Base-by-base conservation (phyloP, 805 yeast genomes). In the Pichia scutulata region DNA sequence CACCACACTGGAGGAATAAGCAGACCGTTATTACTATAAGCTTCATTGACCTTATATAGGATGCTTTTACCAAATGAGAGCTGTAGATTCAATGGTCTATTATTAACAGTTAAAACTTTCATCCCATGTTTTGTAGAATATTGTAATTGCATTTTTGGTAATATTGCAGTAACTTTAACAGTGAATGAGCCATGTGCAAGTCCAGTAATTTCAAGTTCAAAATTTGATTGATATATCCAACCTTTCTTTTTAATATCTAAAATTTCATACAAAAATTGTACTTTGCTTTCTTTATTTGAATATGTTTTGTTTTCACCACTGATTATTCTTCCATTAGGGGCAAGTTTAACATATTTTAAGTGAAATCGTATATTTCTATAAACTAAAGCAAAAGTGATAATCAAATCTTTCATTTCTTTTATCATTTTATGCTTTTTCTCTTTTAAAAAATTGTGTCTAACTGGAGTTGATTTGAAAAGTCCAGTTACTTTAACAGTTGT, bases 141-240 rank as follows among this genome's bases (percentile, higher is more conserved):
- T 16, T 58, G 57, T 6, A 67, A 67, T n/a, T 58, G 54, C 67
- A 64, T 65, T 21, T 50, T 63, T 2, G 76, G 76, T 10, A 72
- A 48, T 14, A 68, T 52, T 2, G 59, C 52, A 12, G 55, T 50
- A 0, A 65, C 28, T 9, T 39, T 44, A 3, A 55, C 54, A 13
- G 4, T 23, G 14, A 43, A 49, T 3, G 21, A n/a, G 6, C 16
- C 39, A 39, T n/a, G 19, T 16, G 22, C 12, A 26, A 14, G 9
- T 8, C 14, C 14, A 8, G 7, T 12, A 4, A 55, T 43, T 19
- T 16, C 19, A 9, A 51, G 47, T 0, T 42, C 39, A 6, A 51
- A 48, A 22, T 46, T 53, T 0, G 61, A 42, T 7, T 56, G 54
- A 40, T 58, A 55, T 21, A 67, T 52, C 41, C 53, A 44, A 5